phyloP scores from a whole-genome alignment of 805 yeast genomes.

The Barnettozyma californica region DNA sequence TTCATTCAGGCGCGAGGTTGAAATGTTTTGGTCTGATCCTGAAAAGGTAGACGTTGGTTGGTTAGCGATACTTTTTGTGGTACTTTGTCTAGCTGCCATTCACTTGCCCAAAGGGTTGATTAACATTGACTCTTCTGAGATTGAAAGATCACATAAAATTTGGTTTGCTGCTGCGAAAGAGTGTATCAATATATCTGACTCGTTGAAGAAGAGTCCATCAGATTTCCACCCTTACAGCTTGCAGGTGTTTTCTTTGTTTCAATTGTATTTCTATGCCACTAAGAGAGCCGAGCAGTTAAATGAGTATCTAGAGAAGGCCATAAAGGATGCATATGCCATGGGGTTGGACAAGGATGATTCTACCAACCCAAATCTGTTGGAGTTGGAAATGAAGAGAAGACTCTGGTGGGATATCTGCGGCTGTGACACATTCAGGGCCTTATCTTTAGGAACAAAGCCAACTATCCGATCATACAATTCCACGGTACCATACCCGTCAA shows the following conservation, averaged over 20 bases:
- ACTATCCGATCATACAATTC: constrained; percentile 20
- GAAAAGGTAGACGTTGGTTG: constrained; percentile 22
- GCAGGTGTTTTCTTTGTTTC: constrained; percentile 26
- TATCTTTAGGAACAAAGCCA: constrained; percentile 23
- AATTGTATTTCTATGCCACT: constrained; percentile 27
- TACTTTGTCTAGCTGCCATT: constrained; percentile 22
- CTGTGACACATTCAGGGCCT: constrained; percentile 25
- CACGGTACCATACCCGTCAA: constrained; percentile 29
- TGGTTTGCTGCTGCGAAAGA: constrained; percentile 27
- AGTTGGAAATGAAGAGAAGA: constrained; percentile 28
- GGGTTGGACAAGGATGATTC: constrained; percentile 23
- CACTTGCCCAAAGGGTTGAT: constrained; percentile 26
- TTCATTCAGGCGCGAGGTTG: constrained; percentile 16
- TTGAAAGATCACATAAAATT: constrained; percentile 22
- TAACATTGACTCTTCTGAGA: constrained; percentile 20
- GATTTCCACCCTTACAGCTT: constrained; percentile 18
- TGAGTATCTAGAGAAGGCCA: constrained; percentile 19
- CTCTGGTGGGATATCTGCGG: constrained; percentile 29
- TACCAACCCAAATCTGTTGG: constrained; percentile 22
- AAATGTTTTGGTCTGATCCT: constrained; percentile 19
- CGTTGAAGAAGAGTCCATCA: constrained; percentile 10
- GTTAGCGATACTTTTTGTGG: constrained; percentile 22
- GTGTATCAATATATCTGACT: constrained; percentile 18
- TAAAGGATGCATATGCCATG: constrained; percentile 22
- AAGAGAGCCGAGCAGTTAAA: constrained; percentile 24